phyloP scores from a whole-genome alignment of 2,329 filamentous ascomycete species.

The Phaeosphaeria sp. region DNA sequence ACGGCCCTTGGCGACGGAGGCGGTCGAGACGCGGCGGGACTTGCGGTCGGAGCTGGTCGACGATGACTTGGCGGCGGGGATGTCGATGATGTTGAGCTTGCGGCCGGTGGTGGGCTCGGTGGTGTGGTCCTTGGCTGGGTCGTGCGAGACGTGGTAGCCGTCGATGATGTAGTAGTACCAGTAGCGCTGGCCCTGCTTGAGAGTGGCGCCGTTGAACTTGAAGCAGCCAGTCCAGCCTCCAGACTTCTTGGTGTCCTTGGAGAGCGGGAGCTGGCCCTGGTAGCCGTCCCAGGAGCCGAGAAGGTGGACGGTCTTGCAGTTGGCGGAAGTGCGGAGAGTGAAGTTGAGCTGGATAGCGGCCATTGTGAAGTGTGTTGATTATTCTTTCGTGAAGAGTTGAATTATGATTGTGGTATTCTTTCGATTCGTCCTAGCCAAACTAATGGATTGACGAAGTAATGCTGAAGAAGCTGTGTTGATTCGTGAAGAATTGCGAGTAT shows the following conservation, averaged over 20 bases:
- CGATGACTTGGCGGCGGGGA: constrained; percentile 64
- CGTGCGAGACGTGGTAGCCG: constrained; percentile 97
- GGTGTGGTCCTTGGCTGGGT: constrained; percentile 86
- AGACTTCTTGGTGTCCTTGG: constrained; percentile 87
- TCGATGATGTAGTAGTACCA: constrained; percentile 99
- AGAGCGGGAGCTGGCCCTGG: constrained; percentile 89
- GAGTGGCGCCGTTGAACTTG: constrained; percentile 86
- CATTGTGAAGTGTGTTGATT: constrained; percentile 62
- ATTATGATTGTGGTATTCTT: constrained; percentile 37
- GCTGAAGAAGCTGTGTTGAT: constrained; percentile 42
- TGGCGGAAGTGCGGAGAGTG: constrained; percentile 91
- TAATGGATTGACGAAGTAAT: constrained; percentile 48
- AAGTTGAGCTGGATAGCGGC: constrained; percentile 93
- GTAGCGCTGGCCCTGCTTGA: constrained; percentile 90
- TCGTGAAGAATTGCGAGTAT: constrained; percentile 41
- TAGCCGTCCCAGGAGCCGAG: constrained; percentile 99
- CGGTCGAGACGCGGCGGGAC: constrained; percentile 59
- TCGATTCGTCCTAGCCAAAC: constrained; percentile 43
- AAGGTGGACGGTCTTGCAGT: constrained; percentile 96
- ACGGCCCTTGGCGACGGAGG: constrained; percentile 85
- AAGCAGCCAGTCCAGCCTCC: constrained; percentile 96
- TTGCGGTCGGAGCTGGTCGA: constrained; percentile 49
- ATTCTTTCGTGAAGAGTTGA: constrained; percentile 30
- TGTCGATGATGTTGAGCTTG: constrained; percentile 96
- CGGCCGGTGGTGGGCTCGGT: constrained; percentile 96